Percentiles rank a stretch among this genome's conserved stretches.
Evolutionary conservation across 257 asterid genomes (phyloP).

Genomic region (Prunella vulgaris): DNA sequence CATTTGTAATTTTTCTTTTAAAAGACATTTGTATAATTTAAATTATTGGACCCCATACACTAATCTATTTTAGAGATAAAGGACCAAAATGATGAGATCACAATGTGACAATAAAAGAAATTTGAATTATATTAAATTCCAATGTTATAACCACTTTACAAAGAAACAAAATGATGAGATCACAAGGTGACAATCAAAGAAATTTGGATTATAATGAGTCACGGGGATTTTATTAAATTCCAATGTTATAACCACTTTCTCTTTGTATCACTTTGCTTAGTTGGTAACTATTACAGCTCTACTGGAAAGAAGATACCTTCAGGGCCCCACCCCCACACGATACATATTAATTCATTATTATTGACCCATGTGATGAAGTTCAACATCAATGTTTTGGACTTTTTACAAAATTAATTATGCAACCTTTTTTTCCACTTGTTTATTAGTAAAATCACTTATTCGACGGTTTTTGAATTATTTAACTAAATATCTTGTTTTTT

Average conservation of each 20-base stretch:
- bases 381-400: neutral
- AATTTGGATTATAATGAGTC: neutral
- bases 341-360: neutral
- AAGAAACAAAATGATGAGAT: slow-evolving; percentile 13
- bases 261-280: neutral
- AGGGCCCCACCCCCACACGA: neutral
- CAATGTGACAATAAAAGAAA: neutral
- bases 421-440: neutral
- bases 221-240: neutral
- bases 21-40: too few species aligned
- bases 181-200: neutral
- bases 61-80: neutral
- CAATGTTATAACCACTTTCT: neutral
- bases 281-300: neutral
- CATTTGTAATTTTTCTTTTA: too few species aligned
- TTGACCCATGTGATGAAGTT: slow-evolving; percentile 17
- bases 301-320: neutral
- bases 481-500: neutral
- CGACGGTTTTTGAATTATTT: neutral
- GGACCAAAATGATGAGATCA: slow-evolving; percentile 15
- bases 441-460: neutral
- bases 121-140: too few species aligned
- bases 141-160: too few species aligned
- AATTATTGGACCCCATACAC: neutral
- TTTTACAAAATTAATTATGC: neutral